Conservation (phyloP, 345 rosid species). For the Lepidium didymum region DNA sequence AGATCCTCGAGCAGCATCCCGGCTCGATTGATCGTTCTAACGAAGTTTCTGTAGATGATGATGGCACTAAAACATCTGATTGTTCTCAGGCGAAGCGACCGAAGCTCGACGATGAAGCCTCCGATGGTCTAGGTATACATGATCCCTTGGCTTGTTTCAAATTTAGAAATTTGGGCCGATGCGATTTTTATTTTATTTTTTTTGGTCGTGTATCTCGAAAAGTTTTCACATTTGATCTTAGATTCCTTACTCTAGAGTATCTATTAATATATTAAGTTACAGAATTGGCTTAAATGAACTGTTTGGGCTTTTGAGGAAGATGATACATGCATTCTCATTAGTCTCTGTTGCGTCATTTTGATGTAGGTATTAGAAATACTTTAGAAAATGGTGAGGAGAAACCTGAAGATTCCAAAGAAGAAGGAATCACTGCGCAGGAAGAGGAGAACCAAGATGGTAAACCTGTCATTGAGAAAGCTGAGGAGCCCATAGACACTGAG, state of each 20-base stretch:
- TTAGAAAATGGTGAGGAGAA: conserved; percentile 17
- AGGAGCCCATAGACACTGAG: conserved; percentile 10
- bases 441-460: neutral
- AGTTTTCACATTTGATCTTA: neutral
- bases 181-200: neutral
- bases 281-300: neutral
- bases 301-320: neutral
- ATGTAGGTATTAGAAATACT: neutral
- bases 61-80: conserved; percentile 16
- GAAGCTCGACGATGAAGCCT: conserved; percentile 36
- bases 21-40: conserved; percentile 5
- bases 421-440: conserved; percentile 20
- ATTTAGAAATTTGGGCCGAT: neutral
- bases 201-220: neutral
- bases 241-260: neutral
- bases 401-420: conserved; percentile 14
- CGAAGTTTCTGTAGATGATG: conserved; percentile 23
- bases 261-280: neutral
- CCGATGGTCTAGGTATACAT: conserved; percentile 42
- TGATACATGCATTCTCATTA: neutral
- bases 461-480: conserved; percentile 2
- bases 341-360: neutral
- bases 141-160: neutral
- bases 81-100: conserved; percentile 46
- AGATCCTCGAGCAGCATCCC: conserved; percentile 10